These are phyloP conservation scores for Penicillium coprophilum DNA, from an alignment of 495 filamentous ascomycete species.

Conservation along the genomic window DNA sequence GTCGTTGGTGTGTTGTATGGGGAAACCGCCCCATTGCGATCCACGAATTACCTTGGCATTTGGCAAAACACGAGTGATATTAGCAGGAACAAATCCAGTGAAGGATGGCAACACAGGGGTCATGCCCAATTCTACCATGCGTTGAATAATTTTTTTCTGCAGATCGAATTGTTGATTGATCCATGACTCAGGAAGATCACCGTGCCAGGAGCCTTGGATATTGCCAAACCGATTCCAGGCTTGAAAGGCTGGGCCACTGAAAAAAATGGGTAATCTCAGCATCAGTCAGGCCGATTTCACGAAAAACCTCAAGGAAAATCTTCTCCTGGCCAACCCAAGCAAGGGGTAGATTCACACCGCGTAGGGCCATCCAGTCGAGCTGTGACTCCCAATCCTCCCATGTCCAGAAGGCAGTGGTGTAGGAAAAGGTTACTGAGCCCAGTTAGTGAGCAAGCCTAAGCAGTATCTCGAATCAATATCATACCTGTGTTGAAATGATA, in stretches of 20 bases:
- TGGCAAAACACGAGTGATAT: slow-evolving; percentile 41
- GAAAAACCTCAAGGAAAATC: slow-evolving; percentile 50
- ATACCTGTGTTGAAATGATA: slow-evolving; percentile 53
- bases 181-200: slow-evolving; percentile 45
- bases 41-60: slow-evolving; percentile 48
- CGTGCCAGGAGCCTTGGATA: slow-evolving; percentile 52
- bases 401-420: slow-evolving; percentile 53
- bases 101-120: slow-evolving; percentile 51
- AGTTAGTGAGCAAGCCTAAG: slow-evolving; percentile 13
- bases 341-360: slow-evolving; percentile 52
- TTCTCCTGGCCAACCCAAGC: slow-evolving; percentile 56
- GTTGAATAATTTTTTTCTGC: slow-evolving; percentile 47
- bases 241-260: slow-evolving; percentile 54
- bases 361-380: slow-evolving; percentile 56
- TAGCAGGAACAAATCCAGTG: slow-evolving; percentile 48
- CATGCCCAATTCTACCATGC: slow-evolving; percentile 56
- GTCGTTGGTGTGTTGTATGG: slow-evolving; percentile 43
- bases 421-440: slow-evolving; percentile 51
- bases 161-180: slow-evolving; percentile 47
- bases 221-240: slow-evolving; percentile 60
- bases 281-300: slow-evolving; percentile 47
- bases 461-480: background rate
- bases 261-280: slow-evolving; percentile 42
- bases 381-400: slow-evolving; percentile 57
- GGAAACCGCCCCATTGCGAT: slow-evolving; percentile 48